These are phyloP conservation scores for Aspergillus pseudoterreus DNA, from an alignment of 2,329 filamentous ascomycete genomes.

Conservation along the genomic window DNA sequence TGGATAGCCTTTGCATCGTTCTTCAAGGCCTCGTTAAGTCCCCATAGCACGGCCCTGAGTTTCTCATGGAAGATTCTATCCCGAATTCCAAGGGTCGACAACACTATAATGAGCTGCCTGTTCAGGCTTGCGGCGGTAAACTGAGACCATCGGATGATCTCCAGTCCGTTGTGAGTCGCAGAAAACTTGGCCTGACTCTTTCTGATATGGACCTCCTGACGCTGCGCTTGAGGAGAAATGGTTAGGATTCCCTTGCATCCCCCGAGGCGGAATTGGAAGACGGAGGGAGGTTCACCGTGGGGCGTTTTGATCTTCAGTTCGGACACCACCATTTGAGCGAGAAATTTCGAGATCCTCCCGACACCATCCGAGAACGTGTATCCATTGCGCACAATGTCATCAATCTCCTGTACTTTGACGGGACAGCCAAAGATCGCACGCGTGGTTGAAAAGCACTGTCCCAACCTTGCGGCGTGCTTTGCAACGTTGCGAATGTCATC, in stretches of 20 bases:
- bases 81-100: constrained; percentile 71
- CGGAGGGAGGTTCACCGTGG: constrained; percentile 62
- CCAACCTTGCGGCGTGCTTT: constrained; percentile 82
- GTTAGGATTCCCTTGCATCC: constrained; percentile 88
- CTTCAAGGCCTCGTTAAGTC: constrained; percentile 67
- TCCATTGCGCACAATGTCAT: constrained; percentile 66
- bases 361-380: constrained; percentile 87
- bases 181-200: constrained; percentile 86
- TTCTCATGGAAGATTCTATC: constrained; percentile 65
- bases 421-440: constrained; percentile 64
- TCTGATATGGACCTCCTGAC: constrained; percentile 70
- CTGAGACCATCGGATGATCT: constrained; percentile 78
- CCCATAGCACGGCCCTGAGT: constrained; percentile 62
- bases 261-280: constrained; percentile 87
- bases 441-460: constrained; percentile 95
- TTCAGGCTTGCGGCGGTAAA: constrained; percentile 79
- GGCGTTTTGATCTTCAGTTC: constrained; percentile 62
- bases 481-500: constrained; percentile 76
- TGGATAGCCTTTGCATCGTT: constrained; percentile 61
- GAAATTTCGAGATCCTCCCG: constrained; percentile 78
- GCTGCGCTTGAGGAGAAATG: constrained; percentile 65
- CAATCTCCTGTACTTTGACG: constrained; percentile 56
- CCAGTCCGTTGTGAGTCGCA: constrained; percentile 66
- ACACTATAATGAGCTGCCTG: constrained; percentile 81
- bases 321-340: constrained; percentile 69